Base-by-base conservation (phyloP, 768 basidiomycete genomes). In the Suillus decipiens region DNA sequence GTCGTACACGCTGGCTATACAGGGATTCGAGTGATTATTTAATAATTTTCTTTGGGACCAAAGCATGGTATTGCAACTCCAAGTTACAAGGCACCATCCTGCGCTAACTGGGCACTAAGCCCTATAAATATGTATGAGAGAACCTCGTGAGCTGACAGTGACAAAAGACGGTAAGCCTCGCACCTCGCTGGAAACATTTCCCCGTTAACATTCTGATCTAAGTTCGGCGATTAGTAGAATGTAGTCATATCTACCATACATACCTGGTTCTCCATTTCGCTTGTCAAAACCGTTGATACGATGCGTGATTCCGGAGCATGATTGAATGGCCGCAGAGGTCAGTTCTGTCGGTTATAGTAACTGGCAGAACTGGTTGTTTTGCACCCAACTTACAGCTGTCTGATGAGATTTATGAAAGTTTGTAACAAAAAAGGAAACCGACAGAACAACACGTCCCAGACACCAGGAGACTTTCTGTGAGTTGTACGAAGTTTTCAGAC, bases 1-100 rank as follows among this genome's bases (percentile, higher is more conserved):
- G 28, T 57, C 39, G 8, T 22, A 47, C 22, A 12, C 15, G 28
- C 24, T 24, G 24, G 37, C 10, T 11, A 39, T 28, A 28, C 37
- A 57, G 56, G 39, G 39, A 28, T 31, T 57, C 28, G 24, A 57
- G 15, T 15, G 28, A 41, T 57, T 57, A 57, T 41, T 12, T 57
- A 41, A 57, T 41, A 28, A 41, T 41, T 39, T 24, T 39, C 37
- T 57, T 41, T 10, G 17, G 24, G 37, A 57, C 19, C 51, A n/a
- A 10, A 51, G 31, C 47, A 24, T 48, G 48, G 24, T 28, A 51
- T 15, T 28, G 10, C 17, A 53, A 28, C 48, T 33, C 28, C 3
- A 28, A 28, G 28, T 28, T 51, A 31, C 17, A 51, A 51, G 28
- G 11, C 48, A 50, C 24, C 28, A 15, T 28, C 24, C 17, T 51